Percentiles rank a stretch among this genome's conserved stretches.
Evolutionary conservation across 192 early-diverging fungal genomes (phyloP).

Genomic region (Umbelopsis vinacea): DNA sequence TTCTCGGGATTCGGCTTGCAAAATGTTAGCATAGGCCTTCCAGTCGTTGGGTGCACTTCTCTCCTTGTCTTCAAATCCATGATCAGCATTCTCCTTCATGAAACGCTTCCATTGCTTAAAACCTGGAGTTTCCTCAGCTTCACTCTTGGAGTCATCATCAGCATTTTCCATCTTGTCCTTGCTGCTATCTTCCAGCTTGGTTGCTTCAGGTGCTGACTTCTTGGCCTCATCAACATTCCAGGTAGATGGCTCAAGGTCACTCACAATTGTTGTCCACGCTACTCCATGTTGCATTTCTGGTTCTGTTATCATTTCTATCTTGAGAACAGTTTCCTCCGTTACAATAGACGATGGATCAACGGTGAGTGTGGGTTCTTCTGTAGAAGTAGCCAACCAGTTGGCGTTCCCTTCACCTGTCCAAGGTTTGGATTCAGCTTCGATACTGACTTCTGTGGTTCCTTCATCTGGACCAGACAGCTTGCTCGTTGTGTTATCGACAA

Average conservation of each 20-base stretch:
- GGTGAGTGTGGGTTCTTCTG: background rate
- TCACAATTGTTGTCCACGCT: conserved; percentile 12
- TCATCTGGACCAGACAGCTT: background rate
- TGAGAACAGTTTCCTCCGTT: background rate
- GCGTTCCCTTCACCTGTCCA: background rate
- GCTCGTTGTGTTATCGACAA: background rate
- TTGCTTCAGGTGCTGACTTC: background rate
- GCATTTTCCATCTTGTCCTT: background rate
- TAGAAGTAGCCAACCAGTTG: background rate
- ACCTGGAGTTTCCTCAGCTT: background rate
- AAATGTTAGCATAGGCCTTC: background rate
- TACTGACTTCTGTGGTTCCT: background rate
- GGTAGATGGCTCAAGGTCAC: conserved; percentile 4
- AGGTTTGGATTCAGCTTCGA: background rate
- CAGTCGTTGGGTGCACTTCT: conserved; percentile 3
- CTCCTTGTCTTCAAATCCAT: background rate
- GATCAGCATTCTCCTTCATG: conserved; percentile 1
- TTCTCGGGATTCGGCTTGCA: background rate
- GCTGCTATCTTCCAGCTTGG: background rate
- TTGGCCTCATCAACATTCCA: background rate
- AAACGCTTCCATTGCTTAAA: conserved; percentile 11
- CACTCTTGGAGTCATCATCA: background rate
- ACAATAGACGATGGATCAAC: background rate
- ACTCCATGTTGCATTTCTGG: background rate
- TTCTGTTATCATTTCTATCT: conserved; percentile 11